Percentiles rank a stretch among this genome's conserved stretches.
These are phyloP conservation scores for Pelargonium myrrhifolium DNA, from an alignment of 441 rosid genomes.

Conservation along the genomic window DNA sequence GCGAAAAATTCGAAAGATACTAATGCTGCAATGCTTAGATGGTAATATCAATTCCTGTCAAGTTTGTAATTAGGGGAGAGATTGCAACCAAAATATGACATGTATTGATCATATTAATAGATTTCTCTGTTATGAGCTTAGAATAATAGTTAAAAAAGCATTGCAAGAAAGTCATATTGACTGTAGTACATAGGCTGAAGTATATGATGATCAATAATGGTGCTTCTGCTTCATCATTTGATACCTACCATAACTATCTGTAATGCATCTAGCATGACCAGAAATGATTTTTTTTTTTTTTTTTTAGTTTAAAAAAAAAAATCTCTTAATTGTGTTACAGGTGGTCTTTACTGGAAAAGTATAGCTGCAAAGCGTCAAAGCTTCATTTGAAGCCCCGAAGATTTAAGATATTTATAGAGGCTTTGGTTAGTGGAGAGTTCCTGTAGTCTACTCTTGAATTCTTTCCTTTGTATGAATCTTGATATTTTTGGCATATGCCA, in stretches of 20 bases:
- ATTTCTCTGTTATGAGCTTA: no score
- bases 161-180: not conserved
- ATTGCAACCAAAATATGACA: no score
- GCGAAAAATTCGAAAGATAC: constrained; percentile 97
- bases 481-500: constrained; percentile 19
- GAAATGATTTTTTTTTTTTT: no score
- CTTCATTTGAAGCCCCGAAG: constrained; percentile 96
- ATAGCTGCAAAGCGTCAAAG: constrained; percentile 97
- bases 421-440: constrained; percentile 64
- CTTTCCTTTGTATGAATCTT: constrained; percentile 14
- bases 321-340: constrained; percentile 31
- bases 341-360: constrained; percentile 98
- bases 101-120: no score
- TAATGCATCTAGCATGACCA: no score
- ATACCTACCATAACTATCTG: not conserved
- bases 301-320: no score
- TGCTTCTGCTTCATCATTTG: not conserved
- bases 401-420: constrained; percentile 84
- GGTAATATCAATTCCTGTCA: constrained; percentile 33
- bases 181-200: not conserved
- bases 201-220: not conserved
- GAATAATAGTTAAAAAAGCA: not conserved
- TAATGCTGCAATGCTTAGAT: constrained; percentile 96
- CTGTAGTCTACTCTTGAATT: constrained; percentile 7
- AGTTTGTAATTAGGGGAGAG: no score